Evolutionary conservation across 2,329 filamentous ascomycete species (phyloP).

Genomic region (Fusarium equiseti): DNA sequence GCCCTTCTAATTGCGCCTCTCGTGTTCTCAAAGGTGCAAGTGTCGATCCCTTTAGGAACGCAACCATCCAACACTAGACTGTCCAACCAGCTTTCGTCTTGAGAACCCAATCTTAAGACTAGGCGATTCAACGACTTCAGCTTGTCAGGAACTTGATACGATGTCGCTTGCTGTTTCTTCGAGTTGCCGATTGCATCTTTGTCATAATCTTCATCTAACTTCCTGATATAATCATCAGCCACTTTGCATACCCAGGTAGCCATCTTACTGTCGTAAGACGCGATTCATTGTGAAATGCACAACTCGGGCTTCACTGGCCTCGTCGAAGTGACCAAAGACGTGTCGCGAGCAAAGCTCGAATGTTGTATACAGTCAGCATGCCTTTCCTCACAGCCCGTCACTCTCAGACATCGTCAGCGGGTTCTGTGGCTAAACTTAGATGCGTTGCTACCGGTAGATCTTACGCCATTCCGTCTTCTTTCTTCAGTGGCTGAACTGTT

Average conservation of each 20-base stretch:
- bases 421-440: constrained; percentile 1
- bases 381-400: constrained; percentile 4
- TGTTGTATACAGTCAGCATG: constrained; percentile 18
- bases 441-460: background rate
- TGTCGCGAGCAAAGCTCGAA: constrained; percentile 6
- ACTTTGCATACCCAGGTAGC: background rate
- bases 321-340: background rate
- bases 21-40: constrained; percentile 32
- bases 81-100: constrained; percentile 26
- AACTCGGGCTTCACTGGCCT: constrained; percentile 21
- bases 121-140: constrained; percentile 11
- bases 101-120: constrained; percentile 26
- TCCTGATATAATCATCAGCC: constrained; percentile 1
- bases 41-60: constrained; percentile 34
- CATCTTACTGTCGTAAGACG: constrained; percentile 19
- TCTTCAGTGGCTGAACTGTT: background rate
- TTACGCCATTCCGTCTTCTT: background rate
- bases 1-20: constrained; percentile 33
- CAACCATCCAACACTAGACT: constrained; percentile 14
- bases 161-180: constrained; percentile 6
- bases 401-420: background rate
- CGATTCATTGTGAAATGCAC: constrained; percentile 12
- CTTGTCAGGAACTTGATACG: background rate
- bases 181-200: constrained; percentile 19
- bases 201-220: background rate